phyloP scores from a whole-genome alignment of 352 stramenopile genomes.

The Globisporangium parvum region DNA sequence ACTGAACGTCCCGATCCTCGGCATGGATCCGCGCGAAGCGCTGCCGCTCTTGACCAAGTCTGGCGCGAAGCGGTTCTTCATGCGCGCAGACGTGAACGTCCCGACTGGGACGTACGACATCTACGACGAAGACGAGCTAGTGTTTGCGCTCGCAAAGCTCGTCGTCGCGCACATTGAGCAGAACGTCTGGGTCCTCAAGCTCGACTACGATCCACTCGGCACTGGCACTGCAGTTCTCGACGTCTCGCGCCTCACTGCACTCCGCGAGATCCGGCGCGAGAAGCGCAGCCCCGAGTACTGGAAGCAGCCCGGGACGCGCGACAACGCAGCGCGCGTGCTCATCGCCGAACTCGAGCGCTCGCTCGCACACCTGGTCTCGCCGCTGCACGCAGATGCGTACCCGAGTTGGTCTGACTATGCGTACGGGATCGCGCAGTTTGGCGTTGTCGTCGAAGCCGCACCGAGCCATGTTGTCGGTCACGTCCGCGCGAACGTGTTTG shows the following conservation, averaged over 20 bases:
- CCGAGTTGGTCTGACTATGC: slow-evolving; percentile 56
- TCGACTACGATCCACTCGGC: slow-evolving; percentile 75
- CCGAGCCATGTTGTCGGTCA: slow-evolving; percentile 33
- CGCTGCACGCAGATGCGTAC: slow-evolving; percentile 43
- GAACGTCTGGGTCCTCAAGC: slow-evolving; percentile 66
- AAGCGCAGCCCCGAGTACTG: slow-evolving; percentile 63
- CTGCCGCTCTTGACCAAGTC: slow-evolving; percentile 69
- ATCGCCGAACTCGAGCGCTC: slow-evolving; percentile 51
- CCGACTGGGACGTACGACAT: slow-evolving; percentile 84
- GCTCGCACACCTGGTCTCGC: slow-evolving; percentile 18
- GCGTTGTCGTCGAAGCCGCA: slow-evolving; percentile 77
- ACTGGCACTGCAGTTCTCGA: slow-evolving; percentile 64
- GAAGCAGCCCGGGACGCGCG: slow-evolving; percentile 54
- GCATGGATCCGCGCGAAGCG: slow-evolving; percentile 35
- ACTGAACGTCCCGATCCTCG: slow-evolving; percentile 76
- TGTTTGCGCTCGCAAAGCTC: slow-evolving; percentile 80
- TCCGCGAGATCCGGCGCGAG: slow-evolving; percentile 61
- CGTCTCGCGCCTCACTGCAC: slow-evolving; percentile 40
- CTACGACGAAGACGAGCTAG: slow-evolving; percentile 85
- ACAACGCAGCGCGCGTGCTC: slow-evolving; percentile 47
- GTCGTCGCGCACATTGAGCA: slow-evolving; percentile 81
- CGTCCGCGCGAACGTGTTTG: slow-evolving; percentile 72
- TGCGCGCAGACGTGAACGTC: slow-evolving; percentile 82
- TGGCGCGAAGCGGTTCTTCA: slow-evolving; percentile 74
- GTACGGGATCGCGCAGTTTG: slow-evolving; percentile 51